Base-by-base conservation (phyloP, 108 stramenopile species). In the Epithemia pelagica region DNA sequence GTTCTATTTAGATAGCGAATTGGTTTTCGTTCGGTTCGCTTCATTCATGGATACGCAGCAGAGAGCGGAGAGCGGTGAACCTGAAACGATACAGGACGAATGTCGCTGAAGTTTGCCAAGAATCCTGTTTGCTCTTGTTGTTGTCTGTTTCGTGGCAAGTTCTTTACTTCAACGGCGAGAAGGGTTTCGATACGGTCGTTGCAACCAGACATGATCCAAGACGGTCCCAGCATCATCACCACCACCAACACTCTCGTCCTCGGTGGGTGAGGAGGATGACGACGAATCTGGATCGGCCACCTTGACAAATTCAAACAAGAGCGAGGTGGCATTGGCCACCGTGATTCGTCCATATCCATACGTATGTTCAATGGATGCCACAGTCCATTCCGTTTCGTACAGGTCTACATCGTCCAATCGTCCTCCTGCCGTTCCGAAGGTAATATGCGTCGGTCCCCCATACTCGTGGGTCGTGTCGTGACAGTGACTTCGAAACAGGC, bases 381-480 rank as follows among this genome's bases (percentile, higher is more conserved):
- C 83, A 0, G 78, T 74, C 84, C 84, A 85, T 19, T 55, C 59
- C 22, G 78, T 67, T 5, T 26, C 33, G 54, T 73, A 72, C 8
- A 76, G 52, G 27, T 15, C 52, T 2, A 55, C 61, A 58, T 54
- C 61, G 59, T 74, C 72, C 33, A 82, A 53, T 26, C 32, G 18
- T 1, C 74, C 77, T 28, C 79, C 79, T 0, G 65, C 72, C 2
- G 81, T 77, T 19, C 91, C 91, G 21, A 92, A 56, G 8, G 84
- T 85, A 51, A 89, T 65, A 62, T 89, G 76, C 19, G 66, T 78
- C 10, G 86, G 82, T 15, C 86, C 86, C 19, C 81, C 83, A 28
- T 32, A 26, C 2, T 33, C 59, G 30, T 74, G 71, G 5, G 5
- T 46, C 10, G 37, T 46, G 15, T 46, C 37, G 22, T 64, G 29